Evolutionary conservation across 1,139 yeast genomes (phyloP), one percentile per base, ranked within the genome.

Genomic region (Sugiyamaella xylanicola): DNA sequence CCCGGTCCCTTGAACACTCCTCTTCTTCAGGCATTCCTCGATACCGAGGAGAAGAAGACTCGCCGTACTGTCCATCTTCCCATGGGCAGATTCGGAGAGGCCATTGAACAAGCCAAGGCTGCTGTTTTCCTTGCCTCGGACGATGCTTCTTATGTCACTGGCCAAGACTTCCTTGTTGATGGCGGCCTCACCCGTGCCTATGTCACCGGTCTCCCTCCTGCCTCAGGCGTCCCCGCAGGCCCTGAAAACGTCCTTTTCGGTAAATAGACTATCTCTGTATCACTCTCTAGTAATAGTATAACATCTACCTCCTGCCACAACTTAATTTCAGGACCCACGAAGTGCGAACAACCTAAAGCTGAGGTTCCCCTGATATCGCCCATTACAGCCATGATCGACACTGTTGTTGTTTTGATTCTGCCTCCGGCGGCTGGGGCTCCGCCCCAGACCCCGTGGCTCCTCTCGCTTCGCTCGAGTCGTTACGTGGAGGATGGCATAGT

Each of bases 91-190:
- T 72, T 73, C 54, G 87, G 66, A 64, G 75, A 73, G 81, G 71
- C 86, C 84, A 63, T 81, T 67, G 96, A 89, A 72, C 86, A 87
- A 72, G 91, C 87, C 48, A 95, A 95, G 64, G 86, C 93, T 21
- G 85, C 85, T 62, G 79, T 89, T 57, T 90, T 87, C 74, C 77
- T 89, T 69, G 89, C 95, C 39, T 83, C 91, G n/a, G 75, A 79
- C 51, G 96, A 95, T 20, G 79, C 90, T 42, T 81, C 90, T 19
- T 89, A 85, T 74, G 83, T 95, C 55, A 89, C 95, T 13, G 97
- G 96, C 62, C 82, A 86, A 65, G 90, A 89, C 72, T 74, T 89
- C 63, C 76, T 86, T 62, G 95, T 89, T 55, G 97, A 89, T 67
- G 97, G 97, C 64, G 97, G 96, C 15, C 61, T 72, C 40, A 68